Base-by-base conservation (phyloP, 345 rosid species). In the Brassica carinata region DNA sequence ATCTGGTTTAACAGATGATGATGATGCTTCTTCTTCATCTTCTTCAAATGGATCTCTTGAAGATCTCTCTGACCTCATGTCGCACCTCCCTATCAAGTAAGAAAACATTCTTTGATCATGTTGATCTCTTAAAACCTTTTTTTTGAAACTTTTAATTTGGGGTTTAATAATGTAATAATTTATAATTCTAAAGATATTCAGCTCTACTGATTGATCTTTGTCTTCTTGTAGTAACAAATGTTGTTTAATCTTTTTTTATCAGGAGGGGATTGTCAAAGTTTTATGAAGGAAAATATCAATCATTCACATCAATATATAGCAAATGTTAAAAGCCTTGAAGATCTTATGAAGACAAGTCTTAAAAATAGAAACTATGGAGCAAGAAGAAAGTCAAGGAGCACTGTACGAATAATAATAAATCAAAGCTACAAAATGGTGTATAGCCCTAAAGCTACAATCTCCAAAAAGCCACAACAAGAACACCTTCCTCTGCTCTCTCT, bases 191-290 rank as follows among this genome's bases (percentile, higher is more conserved):
- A 73, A 67, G 8, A 66, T 64, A 2, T 19, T 31, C 3, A 72
- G 34, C 40, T 17, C 2, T 62, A 6, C 15, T 73, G 40, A 73
- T 57, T 51, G 11, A 40, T 40, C 13, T 63, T 18, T 64, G 71
- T 64, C 48, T 57, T 30, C 64, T 79, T 23, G 26, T 23, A 23
- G 26, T 23, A 74, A 79, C 75, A 74, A 74, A 19, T 61, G 15
- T 29, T 51, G 8, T 53, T 68, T 26, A 5, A 61, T 64, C 3
- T 6, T 29, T 63, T 23, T 23, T 23, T 23, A 10, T 69, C 89
- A 93, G 96, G 81, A 86, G 91, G 72, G 98, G 97, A 19, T 79
- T 95, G 15, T 95, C 99, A 30, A 89, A 87, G 68, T 90, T 79
- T 75, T 95, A 91, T 40, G 74, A 88, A 53, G 99, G 99, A 67